Evolutionary conservation across 2,329 filamentous ascomycete species (phyloP).

Genomic region (Fusarium sublunatum): DNA sequence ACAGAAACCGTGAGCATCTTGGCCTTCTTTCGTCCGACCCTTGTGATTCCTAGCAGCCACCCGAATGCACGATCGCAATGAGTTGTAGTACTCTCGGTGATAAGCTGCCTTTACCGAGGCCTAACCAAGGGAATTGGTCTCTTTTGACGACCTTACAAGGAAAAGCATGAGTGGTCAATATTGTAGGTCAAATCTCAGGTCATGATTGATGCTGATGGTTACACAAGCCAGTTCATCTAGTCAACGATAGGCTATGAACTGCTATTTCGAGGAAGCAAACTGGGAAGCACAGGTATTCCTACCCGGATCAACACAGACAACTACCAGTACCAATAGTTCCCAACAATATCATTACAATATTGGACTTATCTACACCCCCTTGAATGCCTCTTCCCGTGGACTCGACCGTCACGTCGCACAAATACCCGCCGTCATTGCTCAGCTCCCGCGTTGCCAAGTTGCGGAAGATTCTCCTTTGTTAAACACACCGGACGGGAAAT

Average conservation of each 20-base stretch:
- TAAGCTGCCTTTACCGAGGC: not conserved
- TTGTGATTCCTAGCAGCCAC: not conserved
- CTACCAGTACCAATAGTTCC: not conserved
- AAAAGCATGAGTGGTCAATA: not conserved
- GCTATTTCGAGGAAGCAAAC: not conserved
- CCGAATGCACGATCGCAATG: not conserved
- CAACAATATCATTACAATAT: not conserved
- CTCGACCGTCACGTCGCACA: slow-evolving; percentile 26
- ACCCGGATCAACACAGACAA: not conserved
- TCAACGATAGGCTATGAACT: not conserved
- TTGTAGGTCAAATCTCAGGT: not conserved
- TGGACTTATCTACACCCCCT: slow-evolving; percentile 5
- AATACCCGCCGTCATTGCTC: slow-evolving; percentile 7
- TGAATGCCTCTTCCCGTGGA: slow-evolving; percentile 25
- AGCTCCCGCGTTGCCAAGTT: slow-evolving; percentile 15
- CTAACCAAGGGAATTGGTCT: not conserved
- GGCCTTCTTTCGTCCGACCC: not conserved
- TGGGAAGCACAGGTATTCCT: not conserved
- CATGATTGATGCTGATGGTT: not conserved
- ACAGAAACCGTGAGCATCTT: too few relatives aligned
- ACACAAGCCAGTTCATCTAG: not conserved
- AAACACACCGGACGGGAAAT: not conserved
- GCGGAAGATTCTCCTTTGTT: slow-evolving; percentile 1
- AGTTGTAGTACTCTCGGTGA: not conserved
- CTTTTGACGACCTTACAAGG: not conserved